These are phyloP conservation scores for Russula ochroleuca DNA, from an alignment of 768 basidiomycete species.

Conservation along the genomic window DNA sequence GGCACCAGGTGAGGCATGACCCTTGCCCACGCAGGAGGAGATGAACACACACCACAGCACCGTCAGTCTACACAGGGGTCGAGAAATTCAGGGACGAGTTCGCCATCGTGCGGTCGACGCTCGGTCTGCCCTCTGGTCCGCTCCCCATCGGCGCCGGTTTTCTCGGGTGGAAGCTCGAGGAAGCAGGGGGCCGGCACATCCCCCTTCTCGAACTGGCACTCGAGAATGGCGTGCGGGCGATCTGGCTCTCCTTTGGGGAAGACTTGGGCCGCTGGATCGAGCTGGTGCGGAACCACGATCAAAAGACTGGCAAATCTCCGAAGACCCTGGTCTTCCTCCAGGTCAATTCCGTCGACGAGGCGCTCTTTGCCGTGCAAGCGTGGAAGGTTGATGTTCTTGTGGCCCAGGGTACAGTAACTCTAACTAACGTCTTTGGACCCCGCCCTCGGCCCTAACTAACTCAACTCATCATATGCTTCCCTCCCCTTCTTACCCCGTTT, in stretches of 20 bases:
- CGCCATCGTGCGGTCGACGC: constrained; percentile 44
- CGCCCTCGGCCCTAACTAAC: background rate
- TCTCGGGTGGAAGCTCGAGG: constrained; percentile 66
- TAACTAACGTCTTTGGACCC: too few relatives aligned
- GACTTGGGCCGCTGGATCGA: constrained; percentile 57
- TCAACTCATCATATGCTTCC: background rate
- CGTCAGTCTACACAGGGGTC: constrained; percentile 45
- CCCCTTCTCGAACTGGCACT: constrained; percentile 49
- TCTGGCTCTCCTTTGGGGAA: constrained; percentile 74
- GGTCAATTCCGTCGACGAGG: constrained; percentile 57
- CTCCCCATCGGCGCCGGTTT: constrained; percentile 72
- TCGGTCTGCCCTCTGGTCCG: constrained; percentile 34
- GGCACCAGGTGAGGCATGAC: constrained; percentile 46
- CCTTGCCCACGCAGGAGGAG: background rate
- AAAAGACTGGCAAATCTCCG: constrained; percentile 37
- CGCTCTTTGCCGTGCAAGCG: constrained; percentile 52
- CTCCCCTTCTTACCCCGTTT: background rate
- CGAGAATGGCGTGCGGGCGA: constrained; percentile 51
- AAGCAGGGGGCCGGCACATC: constrained; percentile 37
- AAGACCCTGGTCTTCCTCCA: constrained; percentile 60
- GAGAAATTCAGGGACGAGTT: constrained; percentile 50
- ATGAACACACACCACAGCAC: background rate
- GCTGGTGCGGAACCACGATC: constrained; percentile 54
- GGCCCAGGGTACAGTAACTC: constrained; percentile 56
- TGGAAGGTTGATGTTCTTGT: constrained; percentile 74